Evolutionary conservation across 805 yeast species (phyloP), one percentile per base, ranked within the genome.

Genomic region (Candida nanaspora): DNA sequence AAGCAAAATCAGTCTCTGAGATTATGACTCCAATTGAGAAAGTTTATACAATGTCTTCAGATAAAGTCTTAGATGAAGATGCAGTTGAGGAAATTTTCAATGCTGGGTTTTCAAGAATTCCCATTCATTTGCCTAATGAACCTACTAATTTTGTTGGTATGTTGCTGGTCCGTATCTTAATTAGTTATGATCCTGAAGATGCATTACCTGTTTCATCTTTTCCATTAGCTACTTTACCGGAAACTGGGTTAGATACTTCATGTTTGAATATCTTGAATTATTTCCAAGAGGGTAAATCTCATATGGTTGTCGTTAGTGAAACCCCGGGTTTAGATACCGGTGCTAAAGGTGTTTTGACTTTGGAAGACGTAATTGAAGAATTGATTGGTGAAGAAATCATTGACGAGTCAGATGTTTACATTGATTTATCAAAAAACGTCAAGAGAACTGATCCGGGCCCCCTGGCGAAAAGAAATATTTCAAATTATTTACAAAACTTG

Each of bases 341-440:
- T 18, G 93, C 96, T 1, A 59, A 83, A 26, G 98, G 98, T 48
- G 95, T 91, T 9, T 68, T 91, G 34, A 91, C 98, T 1, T 69
- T 91, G 45, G 98, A 91, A 63, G 98, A 91, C 57, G 97, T 91
- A n/a, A 93, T 91, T 56, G 98, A 91, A 62, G 98, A 91, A 63
- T 72, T 91, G 48, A 91, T 91, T 60, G 98, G 98, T 38, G 98
- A 91, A 63, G 98, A 91, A 60, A 91, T 91, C 55, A 91, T 91
- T 33, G 98, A 91, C 57, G 98, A 91, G 64, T 79, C 88, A 20
- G 98, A 91, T 58, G 97, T 93, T 16, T 88, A 84, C 55, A 76
- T 89, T 43, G 97, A 91, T 62, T 84, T 89, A 47, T 86, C 86
- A 61, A 84, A 85, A 47, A 86, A 86, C 44, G 87, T 89, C 55